Evolutionary conservation across 306 rosid species (phyloP).

Genomic region (Cucurbita argyrosperma): DNA sequence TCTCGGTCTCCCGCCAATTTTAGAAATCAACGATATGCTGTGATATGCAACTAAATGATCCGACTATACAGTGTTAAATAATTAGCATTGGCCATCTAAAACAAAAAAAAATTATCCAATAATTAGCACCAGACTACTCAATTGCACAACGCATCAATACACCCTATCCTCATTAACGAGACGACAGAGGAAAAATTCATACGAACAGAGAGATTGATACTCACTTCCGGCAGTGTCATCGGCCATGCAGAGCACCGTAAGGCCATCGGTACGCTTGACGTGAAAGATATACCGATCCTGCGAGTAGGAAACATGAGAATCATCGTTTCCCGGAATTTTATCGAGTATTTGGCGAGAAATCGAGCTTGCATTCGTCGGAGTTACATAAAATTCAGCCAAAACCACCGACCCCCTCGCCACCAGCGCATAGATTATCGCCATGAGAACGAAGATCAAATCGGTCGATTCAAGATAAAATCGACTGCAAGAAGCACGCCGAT

Average conservation of each 20-base stretch:
- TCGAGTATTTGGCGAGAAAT: constrained; percentile 73
- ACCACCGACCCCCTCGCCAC: constrained; percentile 91
- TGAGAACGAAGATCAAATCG: constrained; percentile 1
- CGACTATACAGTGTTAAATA: background rate
- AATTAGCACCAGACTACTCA: background rate
- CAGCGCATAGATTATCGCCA: constrained; percentile 77
- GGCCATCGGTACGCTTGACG: constrained; percentile 92
- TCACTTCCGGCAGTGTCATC: constrained; percentile 78
- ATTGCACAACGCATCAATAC: background rate
- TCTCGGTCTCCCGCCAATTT: background rate
- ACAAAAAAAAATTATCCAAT: background rate
- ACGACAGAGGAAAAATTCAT: background rate
- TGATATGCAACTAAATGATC: background rate
- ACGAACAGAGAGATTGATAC: background rate
- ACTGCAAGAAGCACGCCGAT: background rate
- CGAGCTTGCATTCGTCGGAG: constrained; percentile 73
- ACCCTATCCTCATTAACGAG: background rate
- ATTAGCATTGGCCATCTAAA: background rate
- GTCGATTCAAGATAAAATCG: background rate
- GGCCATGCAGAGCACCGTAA: constrained; percentile 97
- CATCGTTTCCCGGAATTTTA: constrained; percentile 66
- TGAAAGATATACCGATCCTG: constrained; percentile 91
- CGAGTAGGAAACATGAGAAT: constrained; percentile 74
- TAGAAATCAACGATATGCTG: background rate
- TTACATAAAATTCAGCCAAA: constrained; percentile 63